Percentiles rank a stretch among this genome's conserved stretches.
Conservation (phyloP, 2,329 filamentous ascomycete species). For the Claviceps paspali region DNA sequence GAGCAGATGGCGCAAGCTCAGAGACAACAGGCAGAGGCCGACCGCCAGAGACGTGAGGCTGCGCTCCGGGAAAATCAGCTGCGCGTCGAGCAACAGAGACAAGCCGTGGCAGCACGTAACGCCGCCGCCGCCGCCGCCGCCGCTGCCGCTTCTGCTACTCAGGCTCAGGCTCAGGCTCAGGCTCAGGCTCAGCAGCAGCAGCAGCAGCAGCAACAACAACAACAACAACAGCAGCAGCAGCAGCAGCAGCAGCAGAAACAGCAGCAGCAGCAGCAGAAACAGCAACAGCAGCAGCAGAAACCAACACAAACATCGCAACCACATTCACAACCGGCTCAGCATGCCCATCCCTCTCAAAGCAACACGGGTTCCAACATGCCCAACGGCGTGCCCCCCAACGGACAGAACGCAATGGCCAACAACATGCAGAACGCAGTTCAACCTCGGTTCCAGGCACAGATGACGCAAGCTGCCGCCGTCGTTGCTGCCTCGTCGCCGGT, state of each 20-base stretch:
- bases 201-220: background rate
- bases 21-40: constrained; percentile 27
- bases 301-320: background rate
- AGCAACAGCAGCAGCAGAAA: constrained; percentile 2
- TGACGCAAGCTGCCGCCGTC: constrained; percentile 32
- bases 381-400: constrained; percentile 18
- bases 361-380: constrained; percentile 23
- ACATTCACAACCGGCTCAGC: constrained; percentile 15
- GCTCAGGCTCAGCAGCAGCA: constrained; percentile 3
- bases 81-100: constrained; percentile 22
- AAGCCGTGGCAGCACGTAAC: constrained; percentile 16
- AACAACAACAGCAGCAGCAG: constrained; percentile 2
- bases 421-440: constrained; percentile 25
- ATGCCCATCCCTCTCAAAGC: constrained; percentile 21
- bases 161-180: constrained; percentile 9
- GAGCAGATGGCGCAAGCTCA: constrained; percentile 30
- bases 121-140: too few relatives aligned
- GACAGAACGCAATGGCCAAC: constrained; percentile 22
- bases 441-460: constrained; percentile 36
- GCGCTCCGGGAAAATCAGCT: constrained; percentile 20
- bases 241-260: constrained; percentile 6
- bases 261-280: constrained; percentile 3
- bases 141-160: constrained; percentile 13
- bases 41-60: constrained; percentile 24
- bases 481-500: constrained; percentile 51